Evolutionary conservation across 306 rosid species (phyloP), one percentile per base, ranked within the genome.

Genomic region (Pachyrhizus erosus): DNA sequence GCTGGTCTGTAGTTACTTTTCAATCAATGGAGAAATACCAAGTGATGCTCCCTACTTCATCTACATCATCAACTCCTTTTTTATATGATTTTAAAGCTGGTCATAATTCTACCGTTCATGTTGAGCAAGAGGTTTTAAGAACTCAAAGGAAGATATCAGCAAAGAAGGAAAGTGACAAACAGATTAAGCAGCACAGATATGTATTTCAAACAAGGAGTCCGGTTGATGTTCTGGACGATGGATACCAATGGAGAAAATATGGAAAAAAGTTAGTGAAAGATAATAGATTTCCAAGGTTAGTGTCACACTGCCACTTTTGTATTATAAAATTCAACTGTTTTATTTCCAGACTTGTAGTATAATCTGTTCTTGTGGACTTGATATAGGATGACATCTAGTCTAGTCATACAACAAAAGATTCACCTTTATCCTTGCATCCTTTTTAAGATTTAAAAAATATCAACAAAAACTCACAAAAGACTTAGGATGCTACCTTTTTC

Each of bases 241-340:
- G 96, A 1, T 93, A 87, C 69, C 77, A 87, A 9, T 91, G 97
- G 97, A 87, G 90, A 73, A 91, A 91, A 80, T 93, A 93, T 23
- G 96, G 94, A 11, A 89, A 87, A 77, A 93, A 88, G 79, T 23
- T 51, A 0, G 90, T 89, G 1, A 91, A 91, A 84, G 84, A 88
- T 80, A 86, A 76, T 54, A 82, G 60, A 80, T 91, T 86, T 58
- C 92, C 91, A 3, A 93, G 91, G 96, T 90, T 66, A 42, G 80
- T 29, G 23, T 7, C 24, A 62, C 5, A 29, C 57, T 74, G 62
- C 31, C 49, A 74, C 33, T 18, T 66, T 60, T 34, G 9, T 34
- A 65, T 33, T 33, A n/a, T 9, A 34, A 65, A 33, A 4, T 13
- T 27, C 6, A 29, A 14, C 20, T 13, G 40, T 62, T 29, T 11